A percentile compares a stretch with the other conserved stretches of the same genome.
Evolutionary conservation across 2,329 filamentous ascomycete species (phyloP).

Genomic region (Neofusicoccum cordaticola): DNA sequence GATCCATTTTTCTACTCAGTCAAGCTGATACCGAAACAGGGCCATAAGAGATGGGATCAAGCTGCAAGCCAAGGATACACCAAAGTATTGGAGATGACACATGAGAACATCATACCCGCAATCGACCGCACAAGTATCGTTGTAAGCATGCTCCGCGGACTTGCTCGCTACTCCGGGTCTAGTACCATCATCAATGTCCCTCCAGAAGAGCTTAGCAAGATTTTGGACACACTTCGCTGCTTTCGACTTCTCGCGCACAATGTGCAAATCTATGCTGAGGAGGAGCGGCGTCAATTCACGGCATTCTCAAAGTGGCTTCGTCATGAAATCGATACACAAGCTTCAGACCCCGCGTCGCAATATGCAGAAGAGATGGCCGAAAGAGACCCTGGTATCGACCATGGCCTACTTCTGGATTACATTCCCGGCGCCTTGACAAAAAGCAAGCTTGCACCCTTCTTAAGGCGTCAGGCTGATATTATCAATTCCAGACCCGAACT

Average conservation of each 20-base stretch:
- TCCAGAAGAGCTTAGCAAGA: conserved; percentile 36
- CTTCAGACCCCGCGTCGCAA: conserved; percentile 58
- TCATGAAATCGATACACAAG: conserved; percentile 75
- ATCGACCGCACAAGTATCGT: conserved; percentile 80
- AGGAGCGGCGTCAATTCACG: conserved; percentile 74
- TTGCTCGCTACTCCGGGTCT: conserved; percentile 76
- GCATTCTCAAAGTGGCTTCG: conserved; percentile 82
- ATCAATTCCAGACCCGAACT: conserved; percentile 16
- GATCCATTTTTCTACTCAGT: background rate
- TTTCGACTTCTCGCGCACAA: conserved; percentile 74
- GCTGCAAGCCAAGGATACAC: conserved; percentile 75
- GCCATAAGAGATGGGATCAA: conserved; percentile 94
- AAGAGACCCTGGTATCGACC: conserved; percentile 73
- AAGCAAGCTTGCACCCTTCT: conserved; percentile 64
- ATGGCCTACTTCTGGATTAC: conserved; percentile 70
- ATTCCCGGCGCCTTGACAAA: conserved; percentile 67
- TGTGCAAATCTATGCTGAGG: conserved; percentile 66
- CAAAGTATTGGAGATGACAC: conserved; percentile 71
- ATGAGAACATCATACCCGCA: conserved; percentile 85
- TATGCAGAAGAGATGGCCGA: conserved; percentile 68
- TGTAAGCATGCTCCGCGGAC: conserved; percentile 75
- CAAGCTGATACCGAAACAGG: conserved; percentile 48
- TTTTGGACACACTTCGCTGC: conserved; percentile 68
- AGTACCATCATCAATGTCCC: conserved; percentile 56
- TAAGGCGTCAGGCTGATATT: conserved; percentile 43